These are phyloP conservation scores for Colletotrichum caudatum DNA, from an alignment of 2,329 filamentous ascomycete genomes.

Conservation along the genomic window DNA sequence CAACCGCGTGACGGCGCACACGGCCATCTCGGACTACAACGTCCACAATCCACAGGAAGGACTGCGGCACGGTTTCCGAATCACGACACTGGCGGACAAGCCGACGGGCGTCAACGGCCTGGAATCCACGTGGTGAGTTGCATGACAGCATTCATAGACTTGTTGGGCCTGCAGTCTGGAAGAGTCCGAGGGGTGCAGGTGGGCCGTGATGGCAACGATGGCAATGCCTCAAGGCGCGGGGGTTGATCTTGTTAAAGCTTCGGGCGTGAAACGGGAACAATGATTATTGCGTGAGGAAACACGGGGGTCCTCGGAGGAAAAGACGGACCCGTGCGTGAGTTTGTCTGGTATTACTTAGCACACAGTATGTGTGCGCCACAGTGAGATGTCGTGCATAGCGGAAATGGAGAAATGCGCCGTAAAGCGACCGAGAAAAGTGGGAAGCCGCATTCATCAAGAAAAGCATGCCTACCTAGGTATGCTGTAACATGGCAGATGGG, in stretches of 20 bases:
- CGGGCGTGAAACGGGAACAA: slow-evolving; percentile 27
- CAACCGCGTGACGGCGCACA: slow-evolving; percentile 65
- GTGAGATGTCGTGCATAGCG: slow-evolving; percentile 5
- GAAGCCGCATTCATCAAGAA: slow-evolving; percentile 8
- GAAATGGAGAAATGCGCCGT: slow-evolving; percentile 29
- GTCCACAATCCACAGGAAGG: slow-evolving; percentile 55
- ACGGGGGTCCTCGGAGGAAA: background rate
- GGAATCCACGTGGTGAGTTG: slow-evolving; percentile 51
- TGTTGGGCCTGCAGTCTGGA: slow-evolving; percentile 13
- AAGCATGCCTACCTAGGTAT: background rate
- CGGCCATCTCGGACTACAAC: slow-evolving; percentile 59
- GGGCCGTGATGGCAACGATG: background rate
- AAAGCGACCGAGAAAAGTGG: slow-evolving; percentile 39
- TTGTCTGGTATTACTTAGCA: background rate
- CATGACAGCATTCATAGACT: slow-evolving; percentile 11
- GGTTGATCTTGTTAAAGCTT: slow-evolving; percentile 5
- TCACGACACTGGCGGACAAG: slow-evolving; percentile 55
- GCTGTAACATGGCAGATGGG: slow-evolving; percentile 4
- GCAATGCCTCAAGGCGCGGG: background rate
- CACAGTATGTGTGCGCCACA: background rate
- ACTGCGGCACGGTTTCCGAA: slow-evolving; percentile 55
- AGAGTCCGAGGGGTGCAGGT: slow-evolving; percentile 12
- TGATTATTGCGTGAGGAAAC: slow-evolving; percentile 12
- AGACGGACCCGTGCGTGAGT: slow-evolving; percentile 13
- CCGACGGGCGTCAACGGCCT: slow-evolving; percentile 54